Base-by-base conservation (phyloP, 352 stramenopile species). In the Phytophthora ramorum region DNA sequence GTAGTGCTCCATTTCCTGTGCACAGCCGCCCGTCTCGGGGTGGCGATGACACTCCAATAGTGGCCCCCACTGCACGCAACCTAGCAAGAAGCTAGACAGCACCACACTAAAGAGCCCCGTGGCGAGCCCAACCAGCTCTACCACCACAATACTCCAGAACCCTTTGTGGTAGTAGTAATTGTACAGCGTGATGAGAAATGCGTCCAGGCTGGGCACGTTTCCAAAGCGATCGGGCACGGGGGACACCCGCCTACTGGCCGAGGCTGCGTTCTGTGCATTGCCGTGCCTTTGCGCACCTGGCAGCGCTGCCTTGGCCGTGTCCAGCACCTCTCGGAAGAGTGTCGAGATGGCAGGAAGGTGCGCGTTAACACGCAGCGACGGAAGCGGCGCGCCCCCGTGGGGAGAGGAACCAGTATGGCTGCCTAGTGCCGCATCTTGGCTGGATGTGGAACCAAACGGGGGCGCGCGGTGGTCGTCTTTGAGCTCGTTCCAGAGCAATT, bases 81-180 rank as follows among this genome's bases (percentile, higher is more conserved):
- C 94, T 24, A 99, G 83, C 49, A 99, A 56, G 58, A 99, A 97
- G 28, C 90, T 97, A n/a, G 87, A 97, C 35, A 98, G 86, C 62
- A 89, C 80, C 20, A 99, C 85, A 60, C 96, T 99, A 70, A 99
- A 99, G 4, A 98, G 85, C 10, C 99, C 83, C 12, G 97, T 98
- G 14, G 92, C 34, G 3, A 99, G 63, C 67, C 97, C 90, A 28
- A 97, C 92, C 32, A 98, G 63, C 58, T 98, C 93, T 13, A 96
- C 79, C 7, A 90, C 80, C 4, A 96, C 70, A 57, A 97, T 98
- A 51, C 77, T 85, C 73, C 86, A 90, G 51, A 98, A 92, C n/a
- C 96, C 96, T 66, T 96, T 96, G 73, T 97, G 87, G 66, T 96
- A 92, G 69, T 97, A 98, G 80, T 98, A 98, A 53, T 94, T 94